phyloP scores from a whole-genome alignment of 2,329 filamentous ascomycete species.

The Venturia oleaginea region DNA sequence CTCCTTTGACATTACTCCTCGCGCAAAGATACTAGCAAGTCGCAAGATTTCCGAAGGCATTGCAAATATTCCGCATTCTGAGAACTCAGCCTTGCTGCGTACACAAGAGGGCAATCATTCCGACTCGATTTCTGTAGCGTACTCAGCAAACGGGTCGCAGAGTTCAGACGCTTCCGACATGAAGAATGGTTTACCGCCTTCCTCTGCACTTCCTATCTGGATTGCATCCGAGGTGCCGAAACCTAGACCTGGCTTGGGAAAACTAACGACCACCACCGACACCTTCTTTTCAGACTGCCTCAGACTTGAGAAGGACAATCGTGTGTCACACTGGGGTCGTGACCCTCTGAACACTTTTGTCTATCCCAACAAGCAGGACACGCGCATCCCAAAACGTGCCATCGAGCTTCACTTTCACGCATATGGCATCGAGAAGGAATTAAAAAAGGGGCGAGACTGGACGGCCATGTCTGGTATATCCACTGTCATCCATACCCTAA shows the following conservation, averaged over 20 bases:
- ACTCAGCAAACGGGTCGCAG: background rate
- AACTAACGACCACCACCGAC: conserved; percentile 54
- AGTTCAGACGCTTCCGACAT: background rate
- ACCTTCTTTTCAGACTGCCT: conserved; percentile 59
- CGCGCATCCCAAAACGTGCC: conserved; percentile 70
- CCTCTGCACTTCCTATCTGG: background rate
- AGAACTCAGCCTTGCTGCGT: background rate
- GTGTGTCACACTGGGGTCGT: conserved; percentile 67
- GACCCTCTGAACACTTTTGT: conserved; percentile 57
- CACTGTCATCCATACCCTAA: conserved; percentile 70
- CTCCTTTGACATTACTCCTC: conserved; percentile 4
- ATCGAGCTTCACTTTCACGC: conserved; percentile 71
- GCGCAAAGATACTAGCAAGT: background rate
- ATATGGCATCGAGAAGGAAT: conserved; percentile 53
- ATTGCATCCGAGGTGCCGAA: background rate
- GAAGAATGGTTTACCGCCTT: background rate
- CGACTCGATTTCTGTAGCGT: background rate
- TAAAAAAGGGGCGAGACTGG: conserved; percentile 43
- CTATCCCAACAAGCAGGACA: conserved; percentile 55
- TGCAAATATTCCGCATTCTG: background rate
- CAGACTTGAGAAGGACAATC: conserved; percentile 47
- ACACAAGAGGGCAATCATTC: background rate
- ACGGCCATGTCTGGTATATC: conserved; percentile 46
- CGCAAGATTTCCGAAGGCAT: background rate
- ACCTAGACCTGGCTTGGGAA: conserved; percentile 35